These are phyloP conservation scores for Trametes maxima DNA, from an alignment of 768 basidiomycete genomes.

Conservation along the genomic window DNA sequence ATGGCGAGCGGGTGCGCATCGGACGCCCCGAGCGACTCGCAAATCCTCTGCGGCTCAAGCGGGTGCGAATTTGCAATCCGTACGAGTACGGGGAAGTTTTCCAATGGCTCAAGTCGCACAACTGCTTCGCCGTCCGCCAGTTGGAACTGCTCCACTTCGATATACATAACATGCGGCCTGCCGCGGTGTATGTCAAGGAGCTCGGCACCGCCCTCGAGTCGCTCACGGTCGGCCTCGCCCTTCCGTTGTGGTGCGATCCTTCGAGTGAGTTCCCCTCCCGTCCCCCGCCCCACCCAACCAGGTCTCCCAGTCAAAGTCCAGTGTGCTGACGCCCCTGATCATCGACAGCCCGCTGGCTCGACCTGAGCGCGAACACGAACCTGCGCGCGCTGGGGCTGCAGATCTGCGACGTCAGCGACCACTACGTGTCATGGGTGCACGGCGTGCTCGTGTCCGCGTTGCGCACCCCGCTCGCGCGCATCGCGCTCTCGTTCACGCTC, in stretches of 20 bases:
- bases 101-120: background rate
- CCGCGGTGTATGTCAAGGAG: background rate
- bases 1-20: background rate
- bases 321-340: no score
- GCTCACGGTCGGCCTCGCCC: conserved; percentile 4
- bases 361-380: background rate
- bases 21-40: background rate
- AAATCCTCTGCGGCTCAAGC: background rate
- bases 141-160: conserved; percentile 4
- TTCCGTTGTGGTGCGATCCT: background rate
- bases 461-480: background rate
- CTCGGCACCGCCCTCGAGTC: background rate
- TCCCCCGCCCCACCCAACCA: background rate
- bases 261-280: background rate
- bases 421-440: background rate
- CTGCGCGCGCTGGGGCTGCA: conserved; percentile 9
- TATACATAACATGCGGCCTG: background rate
- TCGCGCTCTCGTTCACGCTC: conserved; percentile 11
- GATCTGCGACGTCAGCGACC: background rate
- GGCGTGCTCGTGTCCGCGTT: conserved; percentile 5
- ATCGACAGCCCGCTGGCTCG: background rate
- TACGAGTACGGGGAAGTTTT: conserved; percentile 7
- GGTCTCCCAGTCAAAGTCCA: background rate
- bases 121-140: background rate
- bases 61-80: conserved; percentile 6